Conservation (phyloP, 495 filamentous ascomycete species). For the Usnea hakonensis region DNA sequence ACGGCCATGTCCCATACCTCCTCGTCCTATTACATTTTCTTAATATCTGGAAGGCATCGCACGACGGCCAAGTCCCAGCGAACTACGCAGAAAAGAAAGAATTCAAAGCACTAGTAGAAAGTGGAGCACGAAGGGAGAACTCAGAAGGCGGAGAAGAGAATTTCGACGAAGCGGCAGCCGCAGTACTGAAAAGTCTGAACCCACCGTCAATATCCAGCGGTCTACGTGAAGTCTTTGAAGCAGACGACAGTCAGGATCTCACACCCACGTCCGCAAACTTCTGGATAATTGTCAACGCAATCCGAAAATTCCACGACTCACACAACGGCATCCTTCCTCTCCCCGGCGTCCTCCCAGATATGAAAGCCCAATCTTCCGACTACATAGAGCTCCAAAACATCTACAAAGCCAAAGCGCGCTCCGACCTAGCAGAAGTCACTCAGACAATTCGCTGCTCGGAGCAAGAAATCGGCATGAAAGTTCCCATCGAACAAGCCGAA, state of each 20-base stretch:
- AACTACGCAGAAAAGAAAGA: conserved; percentile 82
- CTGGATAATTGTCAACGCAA: conserved; percentile 83
- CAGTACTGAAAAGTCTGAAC: conserved; percentile 76
- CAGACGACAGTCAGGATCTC: conserved; percentile 47
- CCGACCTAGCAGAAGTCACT: conserved; percentile 71
- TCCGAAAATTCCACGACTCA: conserved; percentile 62
- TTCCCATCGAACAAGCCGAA: conserved; percentile 58
- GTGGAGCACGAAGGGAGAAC: conserved; percentile 60
- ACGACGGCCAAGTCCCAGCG: conserved; percentile 59
- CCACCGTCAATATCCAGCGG: conserved; percentile 56
- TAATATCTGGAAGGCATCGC: conserved; percentile 67
- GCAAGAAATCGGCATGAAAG: conserved; percentile 40
- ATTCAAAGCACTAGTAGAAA: conserved; percentile 62
- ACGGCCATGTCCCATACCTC: conserved; percentile 89
- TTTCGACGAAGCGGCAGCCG: conserved; percentile 83
- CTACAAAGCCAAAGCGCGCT: conserved; percentile 82
- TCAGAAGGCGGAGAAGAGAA: conserved; percentile 93
- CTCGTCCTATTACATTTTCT: conserved; percentile 80
- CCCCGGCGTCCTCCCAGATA: conserved; percentile 85
- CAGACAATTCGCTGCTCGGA: conserved; percentile 57
- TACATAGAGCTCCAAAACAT: conserved; percentile 90
- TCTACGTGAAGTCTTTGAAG: conserved; percentile 70
- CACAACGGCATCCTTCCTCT: conserved; percentile 65
- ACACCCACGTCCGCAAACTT: conserved; percentile 48
- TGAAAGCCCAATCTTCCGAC: conserved; percentile 91